These are phyloP conservation scores for Tephrocybe sp. DNA, from an alignment of 768 basidiomycete species.

Conservation along the genomic window DNA sequence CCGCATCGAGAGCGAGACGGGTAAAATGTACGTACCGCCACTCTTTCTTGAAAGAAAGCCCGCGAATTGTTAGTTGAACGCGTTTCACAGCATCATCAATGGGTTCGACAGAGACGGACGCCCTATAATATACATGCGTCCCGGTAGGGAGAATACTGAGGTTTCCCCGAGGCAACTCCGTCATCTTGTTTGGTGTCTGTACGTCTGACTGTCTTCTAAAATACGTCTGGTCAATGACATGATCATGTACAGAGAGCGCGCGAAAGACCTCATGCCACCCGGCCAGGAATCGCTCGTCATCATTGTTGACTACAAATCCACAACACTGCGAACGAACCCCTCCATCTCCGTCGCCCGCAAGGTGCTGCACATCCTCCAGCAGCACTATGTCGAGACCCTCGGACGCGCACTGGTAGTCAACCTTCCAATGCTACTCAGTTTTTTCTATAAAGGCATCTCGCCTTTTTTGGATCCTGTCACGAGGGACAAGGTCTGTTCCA, in stretches of 20 bases:
- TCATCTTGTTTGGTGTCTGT: conserved; percentile 88
- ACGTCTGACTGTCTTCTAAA: conserved; percentile 29
- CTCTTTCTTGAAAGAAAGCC: conserved; percentile 3
- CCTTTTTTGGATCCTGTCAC: conserved; percentile 90
- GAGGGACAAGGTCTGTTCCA: conserved; percentile 67
- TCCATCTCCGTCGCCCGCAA: conserved; percentile 80
- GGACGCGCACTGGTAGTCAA: conserved; percentile 84
- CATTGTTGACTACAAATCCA: conserved; percentile 83
- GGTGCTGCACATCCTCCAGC: conserved; percentile 78
- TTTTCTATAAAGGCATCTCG: conserved; percentile 82
- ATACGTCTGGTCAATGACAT: not conserved
- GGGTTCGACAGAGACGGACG: conserved; percentile 86
- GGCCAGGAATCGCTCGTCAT: conserved; percentile 83
- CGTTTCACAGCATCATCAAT: conserved; percentile 59
- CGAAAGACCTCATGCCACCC: conserved; percentile 85
- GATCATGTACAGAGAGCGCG: conserved; percentile 63
- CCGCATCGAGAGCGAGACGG: conserved; percentile 77
- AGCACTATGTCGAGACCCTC: conserved; percentile 88
- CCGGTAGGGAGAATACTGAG: conserved; percentile 84
- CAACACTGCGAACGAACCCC: conserved; percentile 81
- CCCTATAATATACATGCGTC: conserved; percentile 89
- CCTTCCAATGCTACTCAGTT: conserved; percentile 69
- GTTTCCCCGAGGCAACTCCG: conserved; percentile 74
- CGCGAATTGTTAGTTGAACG: not conserved
- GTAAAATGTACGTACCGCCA: conserved; percentile 70